These are phyloP conservation scores for Rhizophora mangle DNA, from an alignment of 345 rosid species.

Conservation along the genomic window DNA sequence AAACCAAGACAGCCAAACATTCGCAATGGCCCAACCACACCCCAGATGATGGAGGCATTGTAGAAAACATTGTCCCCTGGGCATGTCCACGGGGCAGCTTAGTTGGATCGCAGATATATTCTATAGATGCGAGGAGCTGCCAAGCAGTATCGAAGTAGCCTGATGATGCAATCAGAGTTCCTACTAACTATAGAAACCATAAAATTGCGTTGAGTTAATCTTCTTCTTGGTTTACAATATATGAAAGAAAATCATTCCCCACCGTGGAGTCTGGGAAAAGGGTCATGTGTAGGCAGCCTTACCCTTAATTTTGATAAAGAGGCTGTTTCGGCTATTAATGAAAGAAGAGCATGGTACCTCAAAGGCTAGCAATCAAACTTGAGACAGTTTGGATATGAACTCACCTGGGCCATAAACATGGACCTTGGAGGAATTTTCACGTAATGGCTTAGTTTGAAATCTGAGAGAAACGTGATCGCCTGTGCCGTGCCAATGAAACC, in stretches of 20 bases:
- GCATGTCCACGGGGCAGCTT: conserved; percentile 56
- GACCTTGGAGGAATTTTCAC: conserved; percentile 61
- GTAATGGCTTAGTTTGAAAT: conserved; percentile 60
- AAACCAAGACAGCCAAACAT: conserved; percentile 46
- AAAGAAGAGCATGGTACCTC: too few relatives aligned
- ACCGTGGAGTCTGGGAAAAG: too few relatives aligned
- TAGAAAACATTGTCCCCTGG: conserved; percentile 43
- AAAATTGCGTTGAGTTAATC: background rate
- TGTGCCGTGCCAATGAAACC: conserved; percentile 43
- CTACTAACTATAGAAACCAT: conserved; percentile 28
- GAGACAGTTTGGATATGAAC: background rate
- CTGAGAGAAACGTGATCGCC: conserved; percentile 44
- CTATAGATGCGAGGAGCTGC: conserved; percentile 49
- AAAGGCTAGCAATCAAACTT: background rate
- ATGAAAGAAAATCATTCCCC: too few relatives aligned
- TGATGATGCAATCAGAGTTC: conserved; percentile 40
- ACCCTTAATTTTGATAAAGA: too few relatives aligned
- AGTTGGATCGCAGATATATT: conserved; percentile 33
- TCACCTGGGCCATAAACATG: conserved; percentile 54
- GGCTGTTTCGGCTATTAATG: too few relatives aligned
- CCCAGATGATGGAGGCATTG: conserved; percentile 64
- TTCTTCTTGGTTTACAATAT: background rate
- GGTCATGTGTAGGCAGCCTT: too few relatives aligned
- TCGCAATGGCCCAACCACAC: conserved; percentile 44
- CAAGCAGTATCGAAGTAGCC: conserved; percentile 47